phyloP scores from a whole-genome alignment of 148 eudicot species.

The Rhododendron molle region DNA sequence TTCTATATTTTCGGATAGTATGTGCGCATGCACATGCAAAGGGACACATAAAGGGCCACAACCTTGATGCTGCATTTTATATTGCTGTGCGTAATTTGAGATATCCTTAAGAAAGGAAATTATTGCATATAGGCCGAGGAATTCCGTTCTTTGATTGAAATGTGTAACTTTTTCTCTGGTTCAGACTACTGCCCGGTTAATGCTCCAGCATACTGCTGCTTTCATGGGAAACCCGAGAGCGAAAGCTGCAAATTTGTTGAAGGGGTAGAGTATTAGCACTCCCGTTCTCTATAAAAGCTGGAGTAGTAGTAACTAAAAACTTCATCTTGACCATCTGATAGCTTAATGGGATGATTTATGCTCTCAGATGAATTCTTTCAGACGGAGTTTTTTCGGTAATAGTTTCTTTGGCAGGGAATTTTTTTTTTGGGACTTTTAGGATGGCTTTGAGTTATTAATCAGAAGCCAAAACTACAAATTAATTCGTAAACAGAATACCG shows the following conservation, averaged over 20 bases:
- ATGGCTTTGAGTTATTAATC: background rate
- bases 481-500: background rate
- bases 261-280: background rate
- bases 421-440: background rate
- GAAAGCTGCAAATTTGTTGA: background rate
- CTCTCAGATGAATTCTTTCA: too few species aligned
- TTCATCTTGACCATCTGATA: background rate
- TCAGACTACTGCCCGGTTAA: background rate
- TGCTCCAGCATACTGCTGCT: background rate
- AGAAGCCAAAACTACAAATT: background rate
- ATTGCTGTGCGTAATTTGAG: background rate
- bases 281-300: background rate
- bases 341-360: background rate
- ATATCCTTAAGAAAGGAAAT: too few species aligned
- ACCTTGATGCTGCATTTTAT: background rate
- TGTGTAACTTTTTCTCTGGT: background rate
- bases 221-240: background rate
- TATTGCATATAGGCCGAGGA: background rate
- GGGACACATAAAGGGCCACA: background rate
- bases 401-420: background rate
- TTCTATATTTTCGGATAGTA: background rate
- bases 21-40: background rate
- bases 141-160: background rate
- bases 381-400: too few species aligned
- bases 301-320: background rate